These are phyloP conservation scores for Rhododendron griersonianum DNA, from an alignment of 148 eudicot species.

Conservation along the genomic window DNA sequence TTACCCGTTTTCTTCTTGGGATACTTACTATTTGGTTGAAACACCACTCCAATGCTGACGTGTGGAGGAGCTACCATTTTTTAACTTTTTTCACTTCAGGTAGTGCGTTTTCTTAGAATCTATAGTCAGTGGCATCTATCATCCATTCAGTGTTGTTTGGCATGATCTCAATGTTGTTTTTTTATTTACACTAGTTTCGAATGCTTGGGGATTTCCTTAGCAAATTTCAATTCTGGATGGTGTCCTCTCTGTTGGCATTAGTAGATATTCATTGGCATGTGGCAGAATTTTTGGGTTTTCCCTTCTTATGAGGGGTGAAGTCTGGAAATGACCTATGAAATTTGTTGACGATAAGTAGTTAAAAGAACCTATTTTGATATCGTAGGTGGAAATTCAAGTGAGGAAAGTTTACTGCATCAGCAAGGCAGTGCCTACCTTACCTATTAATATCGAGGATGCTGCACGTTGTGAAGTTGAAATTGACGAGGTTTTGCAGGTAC, in stretches of 20 bases:
- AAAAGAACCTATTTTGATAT: neutral
- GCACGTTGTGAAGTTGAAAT: conserved; percentile 77
- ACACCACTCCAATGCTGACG: neutral
- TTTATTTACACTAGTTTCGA: neutral
- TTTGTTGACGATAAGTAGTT: neutral
- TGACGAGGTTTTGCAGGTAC: conserved; percentile 66
- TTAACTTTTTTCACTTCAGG: neutral
- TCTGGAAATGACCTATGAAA: neutral
- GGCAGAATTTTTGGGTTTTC: neutral
- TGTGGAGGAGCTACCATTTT: neutral
- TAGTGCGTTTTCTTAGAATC: neutral
- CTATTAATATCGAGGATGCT: conserved; percentile 85
- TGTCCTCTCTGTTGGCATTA: neutral
- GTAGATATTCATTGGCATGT: too few relatives aligned
- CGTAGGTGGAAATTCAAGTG: conserved; percentile 84
- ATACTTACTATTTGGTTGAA: neutral
- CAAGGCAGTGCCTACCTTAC: conserved; percentile 57
- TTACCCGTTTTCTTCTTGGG: neutral
- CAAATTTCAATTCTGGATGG: neutral
- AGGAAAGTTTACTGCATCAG: conserved; percentile 52
- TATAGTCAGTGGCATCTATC: neutral
- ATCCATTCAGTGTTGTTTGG: neutral
- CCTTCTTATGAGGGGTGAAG: neutral
- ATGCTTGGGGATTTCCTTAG: neutral
- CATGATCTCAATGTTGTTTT: neutral